Conservation (phyloP, 2,329 filamentous ascomycete genomes). For the Colletotrichum lentis region DNA sequence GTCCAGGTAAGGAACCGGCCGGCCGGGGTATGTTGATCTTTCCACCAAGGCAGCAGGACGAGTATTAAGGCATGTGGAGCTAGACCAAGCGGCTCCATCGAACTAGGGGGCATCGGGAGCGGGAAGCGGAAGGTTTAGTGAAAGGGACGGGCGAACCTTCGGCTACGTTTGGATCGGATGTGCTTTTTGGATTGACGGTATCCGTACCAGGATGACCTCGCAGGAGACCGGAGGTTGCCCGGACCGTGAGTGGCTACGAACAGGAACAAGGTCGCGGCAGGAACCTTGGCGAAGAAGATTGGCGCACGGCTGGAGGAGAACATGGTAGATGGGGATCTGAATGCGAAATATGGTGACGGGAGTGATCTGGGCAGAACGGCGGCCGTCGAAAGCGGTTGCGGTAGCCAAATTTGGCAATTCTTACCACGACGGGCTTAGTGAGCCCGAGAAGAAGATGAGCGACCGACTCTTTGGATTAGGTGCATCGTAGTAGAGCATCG, state of each 20-base stretch:
- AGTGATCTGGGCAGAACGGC: constrained; percentile 8
- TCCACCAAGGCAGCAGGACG: constrained; percentile 10
- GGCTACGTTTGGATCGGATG: constrained; percentile 11
- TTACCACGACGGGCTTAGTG: neutral
- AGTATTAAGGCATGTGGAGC: constrained; percentile 12
- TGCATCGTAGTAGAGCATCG: neutral
- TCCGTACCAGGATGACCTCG: constrained; percentile 23
- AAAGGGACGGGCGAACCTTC: constrained; percentile 4
- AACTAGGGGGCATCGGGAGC: constrained; percentile 17
- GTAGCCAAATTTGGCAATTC: neutral
- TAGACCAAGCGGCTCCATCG: neutral
- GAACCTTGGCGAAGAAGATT: neutral
- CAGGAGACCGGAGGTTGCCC: neutral
- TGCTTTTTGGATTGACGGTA: constrained; percentile 5
- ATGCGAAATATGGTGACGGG: neutral
- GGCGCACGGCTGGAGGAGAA: neutral
- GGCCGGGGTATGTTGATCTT: constrained; percentile 25
- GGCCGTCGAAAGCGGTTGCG: neutral
- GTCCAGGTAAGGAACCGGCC: constrained; percentile 1
- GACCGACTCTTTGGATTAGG: neutral
- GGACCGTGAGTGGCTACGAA: constrained; percentile 1
- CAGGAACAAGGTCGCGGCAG: neutral
- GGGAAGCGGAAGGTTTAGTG: constrained; percentile 8
- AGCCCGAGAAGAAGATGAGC: neutral
- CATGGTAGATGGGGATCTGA: neutral